Conservation (phyloP, 2,329 filamentous ascomycete genomes). For the Emergomyces pasteurianus region DNA sequence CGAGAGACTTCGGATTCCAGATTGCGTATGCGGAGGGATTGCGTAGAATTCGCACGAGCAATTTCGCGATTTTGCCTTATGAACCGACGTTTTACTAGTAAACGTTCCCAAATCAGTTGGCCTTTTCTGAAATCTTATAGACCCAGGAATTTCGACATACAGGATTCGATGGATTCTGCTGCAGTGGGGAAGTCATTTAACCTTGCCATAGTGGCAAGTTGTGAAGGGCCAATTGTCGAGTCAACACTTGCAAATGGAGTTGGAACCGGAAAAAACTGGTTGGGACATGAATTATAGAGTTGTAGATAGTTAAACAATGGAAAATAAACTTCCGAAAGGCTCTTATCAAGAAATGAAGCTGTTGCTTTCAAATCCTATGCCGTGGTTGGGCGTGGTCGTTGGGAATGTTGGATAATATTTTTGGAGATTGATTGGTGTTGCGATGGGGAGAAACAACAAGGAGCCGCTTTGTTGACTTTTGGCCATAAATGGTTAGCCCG, state of each 20-base stretch:
- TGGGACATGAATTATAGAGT: not conserved
- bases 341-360: not conserved
- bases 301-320: not conserved
- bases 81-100: slow-evolving; percentile 50
- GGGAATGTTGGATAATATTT: not conserved
- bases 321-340: not conserved
- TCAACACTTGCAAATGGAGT: not conserved
- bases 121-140: not conserved
- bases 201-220: slow-evolving; percentile 31
- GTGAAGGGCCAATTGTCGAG: not conserved
- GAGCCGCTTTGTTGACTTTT: slow-evolving; percentile 28
- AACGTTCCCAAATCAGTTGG: not conserved
- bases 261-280: not conserved
- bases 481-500: slow-evolving; percentile 16
- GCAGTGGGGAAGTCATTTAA: slow-evolving; percentile 36
- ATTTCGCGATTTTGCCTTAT: slow-evolving; percentile 56
- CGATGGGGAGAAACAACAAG: slow-evolving; percentile 9
- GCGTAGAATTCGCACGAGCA: slow-evolving; percentile 50
- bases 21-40: slow-evolving; percentile 51
- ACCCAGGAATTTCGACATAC: slow-evolving; percentile 24
- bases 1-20: slow-evolving; percentile 51
- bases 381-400: not conserved
- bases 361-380: not conserved
- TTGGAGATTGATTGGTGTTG: not conserved
- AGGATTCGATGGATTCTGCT: slow-evolving; percentile 35